phyloP scores from a whole-genome alignment of 2,329 filamentous ascomycete genomes.

The Calcarisporium arbuscula region DNA sequence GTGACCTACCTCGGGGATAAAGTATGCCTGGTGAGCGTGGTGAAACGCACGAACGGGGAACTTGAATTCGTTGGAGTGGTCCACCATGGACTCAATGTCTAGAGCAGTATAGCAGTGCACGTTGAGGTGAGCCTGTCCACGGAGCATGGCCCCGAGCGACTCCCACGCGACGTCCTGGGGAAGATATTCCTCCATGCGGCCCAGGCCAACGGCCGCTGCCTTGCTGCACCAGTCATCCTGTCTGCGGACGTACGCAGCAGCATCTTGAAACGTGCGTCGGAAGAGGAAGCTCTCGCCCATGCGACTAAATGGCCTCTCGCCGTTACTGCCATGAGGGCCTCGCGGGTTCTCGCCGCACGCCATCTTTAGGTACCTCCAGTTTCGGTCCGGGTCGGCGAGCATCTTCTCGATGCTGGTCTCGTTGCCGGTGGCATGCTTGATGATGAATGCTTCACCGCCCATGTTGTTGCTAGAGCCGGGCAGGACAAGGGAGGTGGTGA shows the following conservation, averaged over 20 bases:
- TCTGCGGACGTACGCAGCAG: slow-evolving; percentile 45
- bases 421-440: slow-evolving; percentile 61
- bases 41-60: slow-evolving; percentile 63
- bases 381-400: slow-evolving; percentile 58
- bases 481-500: slow-evolving; percentile 60
- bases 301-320: slow-evolving; percentile 50
- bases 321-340: slow-evolving; percentile 49
- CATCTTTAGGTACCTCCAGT: slow-evolving; percentile 71
- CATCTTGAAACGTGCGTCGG: slow-evolving; percentile 60
- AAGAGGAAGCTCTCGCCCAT: slow-evolving; percentile 66
- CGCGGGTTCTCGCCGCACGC: slow-evolving; percentile 68
- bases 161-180: slow-evolving; percentile 60
- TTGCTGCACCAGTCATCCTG: slow-evolving; percentile 64
- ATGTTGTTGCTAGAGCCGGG: slow-evolving; percentile 68
- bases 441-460: slow-evolving; percentile 61
- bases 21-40: slow-evolving; percentile 61
- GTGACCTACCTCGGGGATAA: slow-evolving; percentile 53
- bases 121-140: slow-evolving; percentile 63
- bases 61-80: slow-evolving; percentile 66
- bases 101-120: slow-evolving; percentile 66
- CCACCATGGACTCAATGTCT: slow-evolving; percentile 63
- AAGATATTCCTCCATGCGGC: slow-evolving; percentile 50
- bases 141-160: slow-evolving; percentile 52
- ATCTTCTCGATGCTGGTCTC: slow-evolving; percentile 59
- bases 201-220: slow-evolving; percentile 43